Base-by-base conservation (phyloP, 208 protist genomes). In the Kentomonas sorsogonicus region DNA sequence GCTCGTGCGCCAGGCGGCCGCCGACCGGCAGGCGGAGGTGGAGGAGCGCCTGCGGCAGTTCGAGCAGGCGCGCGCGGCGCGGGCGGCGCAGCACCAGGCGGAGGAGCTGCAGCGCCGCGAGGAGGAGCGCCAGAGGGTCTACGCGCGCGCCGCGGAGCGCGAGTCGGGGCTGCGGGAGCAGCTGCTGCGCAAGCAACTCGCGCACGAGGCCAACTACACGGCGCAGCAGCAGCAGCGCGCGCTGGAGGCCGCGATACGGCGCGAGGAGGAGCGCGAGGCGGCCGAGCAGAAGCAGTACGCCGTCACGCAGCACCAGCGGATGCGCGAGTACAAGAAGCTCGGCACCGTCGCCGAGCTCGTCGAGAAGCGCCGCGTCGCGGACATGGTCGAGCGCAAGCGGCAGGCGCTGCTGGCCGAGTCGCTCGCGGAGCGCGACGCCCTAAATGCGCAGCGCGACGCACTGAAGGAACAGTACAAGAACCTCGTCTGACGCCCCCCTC, bases 291-390 rank as follows among this genome's bases (percentile, higher is more conserved):
- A 86, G 60, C 51, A 69, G 11, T 89, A 79, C 54, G 70, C 67
- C 0, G 76, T 91, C 26, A 52, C 72, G 36, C 75, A 82, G 61
- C 72, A 75, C 43, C 76, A 85, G 44, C 83, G 83, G 27, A 57
- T 81, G 48, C 56, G 72, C 13, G 84, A 91, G 66, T 94, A 86
- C 64, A 44, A 58, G 2, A 94, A 91, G 55, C 66, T 94, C 18
- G 52, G 72, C 55, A 82, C 57, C 36, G 72, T 89, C 2, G 63
- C 71, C 3, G 66, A 80, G 16, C 77, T 94, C 18, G 29, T 90
- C 11, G 73, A 81, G 47, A 89, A 89, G 60, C 70, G 67, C 15
- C 67, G 71, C 36, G 75, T 68, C 18, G 81, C 84, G 4, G 63
- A 79, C 18, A 45, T 66, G 0, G 45, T 91, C 3, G 63, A 68